A percentile compares a stretch with the other conserved stretches of the same genome.
Conservation (phyloP, 2,329 filamentous ascomycete genomes). For the Fusarium globosum region DNA sequence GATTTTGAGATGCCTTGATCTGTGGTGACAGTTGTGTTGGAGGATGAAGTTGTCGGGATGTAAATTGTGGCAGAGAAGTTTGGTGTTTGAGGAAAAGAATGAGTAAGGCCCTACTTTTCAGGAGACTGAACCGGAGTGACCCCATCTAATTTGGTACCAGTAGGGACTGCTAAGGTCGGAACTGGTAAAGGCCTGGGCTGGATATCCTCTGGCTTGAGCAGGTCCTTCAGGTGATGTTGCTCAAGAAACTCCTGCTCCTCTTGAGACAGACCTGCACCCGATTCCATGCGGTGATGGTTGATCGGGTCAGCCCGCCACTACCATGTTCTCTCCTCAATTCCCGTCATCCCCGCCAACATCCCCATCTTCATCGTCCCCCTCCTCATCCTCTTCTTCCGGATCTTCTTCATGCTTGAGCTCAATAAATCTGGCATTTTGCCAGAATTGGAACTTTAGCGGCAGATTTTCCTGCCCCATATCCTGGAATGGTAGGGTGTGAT, state of each 20-base stretch:
- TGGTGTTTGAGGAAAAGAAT: too few species aligned
- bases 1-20: too few species aligned
- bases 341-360: neutral
- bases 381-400: neutral
- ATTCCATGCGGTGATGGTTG: neutral
- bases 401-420: neutral
- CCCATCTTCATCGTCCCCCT: neutral
- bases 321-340: neutral
- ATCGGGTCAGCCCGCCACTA: neutral
- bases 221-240: accelerated
- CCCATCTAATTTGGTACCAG: neutral
- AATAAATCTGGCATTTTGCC: neutral
- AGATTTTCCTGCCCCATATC: neutral
- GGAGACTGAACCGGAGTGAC: too few species aligned
- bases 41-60: too few species aligned
- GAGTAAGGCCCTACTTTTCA: too few species aligned
- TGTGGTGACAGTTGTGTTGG: too few species aligned
- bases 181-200: too few species aligned
- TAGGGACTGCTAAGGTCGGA: neutral
- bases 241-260: neutral
- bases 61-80: too few species aligned
- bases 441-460: neutral
- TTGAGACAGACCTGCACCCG: neutral
- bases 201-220: too few species aligned
- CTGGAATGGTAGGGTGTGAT: neutral